Conservation (phyloP, 2,329 filamentous ascomycete genomes). For the Metarhizium robertsii region DNA sequence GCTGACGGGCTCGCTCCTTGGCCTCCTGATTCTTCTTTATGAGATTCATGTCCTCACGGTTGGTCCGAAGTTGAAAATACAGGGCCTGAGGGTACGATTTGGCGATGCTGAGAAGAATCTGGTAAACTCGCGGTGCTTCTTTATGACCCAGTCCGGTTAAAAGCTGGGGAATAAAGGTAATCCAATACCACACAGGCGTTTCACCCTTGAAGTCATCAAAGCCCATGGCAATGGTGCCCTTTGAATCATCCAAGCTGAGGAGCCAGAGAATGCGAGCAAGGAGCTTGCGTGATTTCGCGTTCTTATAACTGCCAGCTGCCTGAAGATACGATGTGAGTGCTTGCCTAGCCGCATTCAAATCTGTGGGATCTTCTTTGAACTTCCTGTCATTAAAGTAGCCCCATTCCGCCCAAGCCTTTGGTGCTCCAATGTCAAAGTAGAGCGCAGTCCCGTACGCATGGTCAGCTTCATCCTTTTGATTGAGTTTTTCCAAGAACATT, state of each 20-base stretch:
- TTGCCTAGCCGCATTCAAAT: slow-evolving; percentile 77
- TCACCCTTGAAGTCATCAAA: slow-evolving; percentile 98
- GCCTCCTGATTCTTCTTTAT: slow-evolving; percentile 84
- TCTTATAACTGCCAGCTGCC: slow-evolving; percentile 93
- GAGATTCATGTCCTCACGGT: slow-evolving; percentile 82
- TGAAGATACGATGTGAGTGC: slow-evolving; percentile 95
- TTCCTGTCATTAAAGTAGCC: slow-evolving; percentile 95
- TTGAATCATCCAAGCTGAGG: slow-evolving; percentile 82
- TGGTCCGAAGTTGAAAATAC: slow-evolving; percentile 92
- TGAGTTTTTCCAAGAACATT: slow-evolving; percentile 95
- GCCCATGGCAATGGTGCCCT: slow-evolving; percentile 71
- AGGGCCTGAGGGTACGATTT: slow-evolving; percentile 92
- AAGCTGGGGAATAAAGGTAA: slow-evolving; percentile 95
- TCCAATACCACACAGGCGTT: slow-evolving; percentile 98
- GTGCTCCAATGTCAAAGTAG: slow-evolving; percentile 89
- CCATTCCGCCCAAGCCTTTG: slow-evolving; percentile 99
- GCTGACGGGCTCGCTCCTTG: slow-evolving; percentile 53
- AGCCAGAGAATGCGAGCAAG: slow-evolving; percentile 92
- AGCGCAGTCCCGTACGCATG: slow-evolving; percentile 90
- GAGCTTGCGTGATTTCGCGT: slow-evolving; percentile 87
- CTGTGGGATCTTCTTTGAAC: slow-evolving; percentile 82
- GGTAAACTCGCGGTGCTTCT: slow-evolving; percentile 78
- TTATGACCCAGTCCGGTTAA: slow-evolving; percentile 85
- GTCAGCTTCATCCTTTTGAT: slow-evolving; percentile 83
- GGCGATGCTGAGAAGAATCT: slow-evolving; percentile 84